Base-by-base conservation (phyloP, 208 protist species). In the Trichomonas tenax region DNA sequence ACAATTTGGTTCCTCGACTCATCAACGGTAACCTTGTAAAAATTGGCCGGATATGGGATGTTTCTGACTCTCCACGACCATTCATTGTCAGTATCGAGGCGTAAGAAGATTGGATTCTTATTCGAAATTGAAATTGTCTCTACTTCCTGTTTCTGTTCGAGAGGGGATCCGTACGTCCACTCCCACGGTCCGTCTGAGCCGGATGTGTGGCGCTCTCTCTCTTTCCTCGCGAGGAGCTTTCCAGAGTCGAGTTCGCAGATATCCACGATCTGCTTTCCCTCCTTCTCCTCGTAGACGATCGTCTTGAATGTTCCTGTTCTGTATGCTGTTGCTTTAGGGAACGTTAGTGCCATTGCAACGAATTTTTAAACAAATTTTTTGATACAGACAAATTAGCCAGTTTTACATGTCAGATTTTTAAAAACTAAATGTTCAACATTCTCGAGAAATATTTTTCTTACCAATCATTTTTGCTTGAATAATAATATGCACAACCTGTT, bases 11-110 rank as follows among this genome's bases (percentile, higher is more conserved):
- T 96, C 21, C 40, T 96, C 0, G 72, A 45, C 26, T 96, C 93
- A 95, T 99, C 98, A 4, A 99, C 97, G 0, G 97, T 96, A 21
- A 99, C 97, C 21, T 96, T 96, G 96, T 98, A 99, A 38, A 98
- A 97, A 0, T 98, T 97, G 96, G 97, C 98, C 0, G 98, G 96
- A 97, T 99, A 99, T 26, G 97, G 96, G 36, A 99, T 96, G 96
- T 99, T 99, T 11, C 98, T 97, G 46, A 99, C 86, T 48, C 86
- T 34, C 86, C 86, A 93, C 9, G 8, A 36, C 86, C 86, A 93
- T 93, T 93, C 40, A 38, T 23, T 93, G 41, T 41, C 40, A 58
- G 86, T 93, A 51, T 93, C 86, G n/a, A 48, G 86, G 8, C 86
- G 40, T 17, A 93, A 93, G 44, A 93, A 93, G 14, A 93, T 51